phyloP scores from a whole-genome alignment of 176 grass and related monocot genomes.

The Dactylis glomerata region DNA sequence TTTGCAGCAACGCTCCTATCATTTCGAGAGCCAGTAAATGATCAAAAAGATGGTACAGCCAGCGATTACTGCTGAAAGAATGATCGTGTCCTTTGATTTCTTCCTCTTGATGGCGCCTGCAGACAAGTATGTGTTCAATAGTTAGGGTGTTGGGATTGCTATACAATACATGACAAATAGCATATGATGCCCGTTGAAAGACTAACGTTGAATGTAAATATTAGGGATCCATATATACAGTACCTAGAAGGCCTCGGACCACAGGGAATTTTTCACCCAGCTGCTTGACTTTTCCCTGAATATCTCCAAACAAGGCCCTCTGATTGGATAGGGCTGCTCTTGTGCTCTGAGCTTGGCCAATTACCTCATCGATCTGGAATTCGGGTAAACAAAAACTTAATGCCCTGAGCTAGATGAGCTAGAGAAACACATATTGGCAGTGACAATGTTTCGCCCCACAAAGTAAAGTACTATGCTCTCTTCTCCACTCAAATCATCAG shows the following conservation, averaged over 20 bases:
- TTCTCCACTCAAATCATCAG: not conserved
- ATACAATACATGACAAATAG: not conserved
- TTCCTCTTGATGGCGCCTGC: constrained; percentile 94
- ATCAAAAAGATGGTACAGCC: constrained; percentile 86
- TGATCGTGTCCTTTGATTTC: constrained; percentile 91
- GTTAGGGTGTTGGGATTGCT: not conserved
- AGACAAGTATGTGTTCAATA: not conserved
- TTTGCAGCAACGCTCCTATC: constrained; percentile 1
- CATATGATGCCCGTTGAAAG: not conserved
- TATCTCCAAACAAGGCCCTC: constrained; percentile 65
- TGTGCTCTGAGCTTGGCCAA: constrained; percentile 83
- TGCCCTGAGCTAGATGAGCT: not conserved
- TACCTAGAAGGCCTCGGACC: constrained; percentile 84
- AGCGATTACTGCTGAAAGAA: constrained; percentile 92
- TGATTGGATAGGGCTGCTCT: constrained; percentile 64
- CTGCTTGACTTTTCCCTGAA: constrained; percentile 96
- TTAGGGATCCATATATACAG: not conserved
- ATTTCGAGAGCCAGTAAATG: constrained; percentile 97
- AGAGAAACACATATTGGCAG: not conserved
- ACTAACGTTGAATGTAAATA: not conserved
- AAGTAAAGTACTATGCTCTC: not conserved
- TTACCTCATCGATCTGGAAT: constrained; percentile 94
- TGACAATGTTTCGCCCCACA: not conserved
- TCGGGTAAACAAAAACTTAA: not conserved
- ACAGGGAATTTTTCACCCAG: constrained; percentile 93